Evolutionary conservation across 345 rosid species (phyloP).

Genomic region (Eucalyptus curtisii): DNA sequence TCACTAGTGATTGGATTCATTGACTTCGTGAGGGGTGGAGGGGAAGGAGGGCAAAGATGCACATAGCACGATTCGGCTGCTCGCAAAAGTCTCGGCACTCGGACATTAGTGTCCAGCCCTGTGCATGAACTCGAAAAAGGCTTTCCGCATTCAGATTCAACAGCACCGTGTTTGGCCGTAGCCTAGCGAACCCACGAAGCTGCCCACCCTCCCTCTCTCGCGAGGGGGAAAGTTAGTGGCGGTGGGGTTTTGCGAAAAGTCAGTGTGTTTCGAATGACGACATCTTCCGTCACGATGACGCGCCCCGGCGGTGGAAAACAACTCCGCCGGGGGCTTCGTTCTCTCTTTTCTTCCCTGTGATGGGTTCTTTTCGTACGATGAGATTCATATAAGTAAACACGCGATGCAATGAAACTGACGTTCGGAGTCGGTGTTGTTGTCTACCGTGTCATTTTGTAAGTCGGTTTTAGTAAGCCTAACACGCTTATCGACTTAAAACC

Average conservation of each 20-base stretch:
- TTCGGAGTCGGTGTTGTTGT: background rate
- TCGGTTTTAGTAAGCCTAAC: background rate
- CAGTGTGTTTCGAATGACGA: background rate
- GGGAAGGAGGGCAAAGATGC: background rate
- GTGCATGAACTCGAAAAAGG: background rate
- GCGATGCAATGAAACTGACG: background rate
- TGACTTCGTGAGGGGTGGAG: background rate
- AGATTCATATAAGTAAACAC: background rate
- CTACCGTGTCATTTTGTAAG: background rate
- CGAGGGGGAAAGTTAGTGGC: background rate
- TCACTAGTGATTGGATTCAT: background rate
- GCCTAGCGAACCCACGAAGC: background rate
- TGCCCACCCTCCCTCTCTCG: background rate
- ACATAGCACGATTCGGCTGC: background rate
- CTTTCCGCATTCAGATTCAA: background rate
- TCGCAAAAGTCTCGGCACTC: background rate
- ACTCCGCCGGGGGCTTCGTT: background rate
- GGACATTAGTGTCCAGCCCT: background rate
- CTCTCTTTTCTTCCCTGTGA: background rate
- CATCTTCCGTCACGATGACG: background rate
- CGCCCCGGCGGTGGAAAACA: background rate
- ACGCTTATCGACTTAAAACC: background rate
- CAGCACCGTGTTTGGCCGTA: background rate
- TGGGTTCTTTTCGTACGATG: background rate
- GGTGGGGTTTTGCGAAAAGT: background rate